Percentiles rank a stretch among this genome's conserved stretches.
phyloP scores from a whole-genome alignment of 169 alveolate genomes.

The Perkinsus chesapeaki region DNA sequence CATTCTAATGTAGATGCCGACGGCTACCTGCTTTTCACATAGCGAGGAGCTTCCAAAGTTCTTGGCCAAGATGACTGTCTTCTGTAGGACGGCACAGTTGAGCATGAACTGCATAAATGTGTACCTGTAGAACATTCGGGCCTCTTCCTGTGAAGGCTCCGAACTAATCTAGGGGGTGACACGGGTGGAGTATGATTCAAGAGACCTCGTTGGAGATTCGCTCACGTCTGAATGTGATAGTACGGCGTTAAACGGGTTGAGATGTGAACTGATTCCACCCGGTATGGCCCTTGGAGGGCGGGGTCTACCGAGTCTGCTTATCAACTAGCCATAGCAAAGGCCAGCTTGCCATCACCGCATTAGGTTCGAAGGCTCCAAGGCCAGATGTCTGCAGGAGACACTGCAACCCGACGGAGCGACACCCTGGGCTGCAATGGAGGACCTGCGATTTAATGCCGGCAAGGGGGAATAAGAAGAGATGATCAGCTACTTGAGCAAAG shows the following conservation, averaged over 20 bases:
- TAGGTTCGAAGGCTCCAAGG: constrained; percentile 53
- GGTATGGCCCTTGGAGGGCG: too few species aligned
- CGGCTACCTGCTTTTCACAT: not conserved
- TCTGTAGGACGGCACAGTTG: constrained; percentile 24
- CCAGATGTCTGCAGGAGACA: constrained; percentile 46
- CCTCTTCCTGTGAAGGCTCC: constrained; percentile 33
- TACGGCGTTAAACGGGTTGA: too few species aligned
- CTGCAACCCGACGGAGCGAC: not conserved
- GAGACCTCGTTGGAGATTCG: too few species aligned
- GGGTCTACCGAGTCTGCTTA: constrained; percentile 22
- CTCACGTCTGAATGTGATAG: too few species aligned
- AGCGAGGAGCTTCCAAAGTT: not conserved
- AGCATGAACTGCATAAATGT: constrained; percentile 39
- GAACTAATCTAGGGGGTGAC: too few species aligned
- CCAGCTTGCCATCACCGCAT: constrained; percentile 46
- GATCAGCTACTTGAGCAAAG: not conserved
- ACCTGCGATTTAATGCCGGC: not conserved
- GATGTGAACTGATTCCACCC: too few species aligned
- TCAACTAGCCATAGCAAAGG: constrained; percentile 36
- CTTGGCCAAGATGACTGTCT: not conserved
- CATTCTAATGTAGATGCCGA: not conserved
- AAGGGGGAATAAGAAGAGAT: not conserved
- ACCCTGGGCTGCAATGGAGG: constrained; percentile 17
- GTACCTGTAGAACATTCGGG: constrained; percentile 15
- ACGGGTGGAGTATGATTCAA: too few species aligned